Percentiles rank a stretch among this genome's conserved stretches.
Conservation (phyloP, 352 stramenopile species). For the Phytophthora hybrid region DNA sequence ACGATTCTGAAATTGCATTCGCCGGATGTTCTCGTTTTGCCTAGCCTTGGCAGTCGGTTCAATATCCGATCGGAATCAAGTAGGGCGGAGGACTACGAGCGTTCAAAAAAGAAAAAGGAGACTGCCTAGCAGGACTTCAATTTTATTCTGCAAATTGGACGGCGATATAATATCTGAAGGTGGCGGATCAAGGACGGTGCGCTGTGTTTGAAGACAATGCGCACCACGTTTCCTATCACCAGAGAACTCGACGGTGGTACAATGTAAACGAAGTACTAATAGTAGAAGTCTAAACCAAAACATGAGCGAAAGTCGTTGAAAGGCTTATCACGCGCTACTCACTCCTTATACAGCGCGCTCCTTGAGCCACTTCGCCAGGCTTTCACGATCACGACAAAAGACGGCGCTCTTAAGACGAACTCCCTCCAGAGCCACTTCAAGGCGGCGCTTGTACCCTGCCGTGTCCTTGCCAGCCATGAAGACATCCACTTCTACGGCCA, state of each 20-base stretch:
- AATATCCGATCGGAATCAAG: too few species aligned
- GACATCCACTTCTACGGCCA: slow-evolving; percentile 60
- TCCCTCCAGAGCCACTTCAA: slow-evolving; percentile 65
- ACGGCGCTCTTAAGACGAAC: slow-evolving; percentile 66
- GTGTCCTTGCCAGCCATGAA: slow-evolving; percentile 71
- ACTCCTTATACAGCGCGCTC: slow-evolving; percentile 29
- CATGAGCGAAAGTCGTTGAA: neutral
- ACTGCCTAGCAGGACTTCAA: too few species aligned
- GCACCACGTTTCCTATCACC: neutral
- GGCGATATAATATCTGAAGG: too few species aligned
- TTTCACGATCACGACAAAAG: slow-evolving; percentile 61
- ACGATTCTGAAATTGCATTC: too few species aligned
- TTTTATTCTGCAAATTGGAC: too few species aligned
- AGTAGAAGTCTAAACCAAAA: neutral
- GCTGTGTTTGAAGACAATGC: neutral
- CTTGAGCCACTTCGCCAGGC: slow-evolving; percentile 66
- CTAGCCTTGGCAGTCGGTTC: too few species aligned
- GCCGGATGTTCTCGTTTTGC: too few species aligned
- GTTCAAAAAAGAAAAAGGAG: too few species aligned
- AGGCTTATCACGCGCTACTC: neutral
- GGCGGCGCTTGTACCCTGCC: slow-evolving; percentile 56
- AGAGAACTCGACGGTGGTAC: neutral
- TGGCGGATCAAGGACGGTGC: neutral
- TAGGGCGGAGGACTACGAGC: too few species aligned
- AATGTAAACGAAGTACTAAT: too few species aligned